A percentile compares a stretch with the other conserved stretches of the same genome.
These are phyloP conservation scores for Pseudonectria buxi DNA, from an alignment of 2,329 filamentous ascomycete genomes.

Conservation along the genomic window DNA sequence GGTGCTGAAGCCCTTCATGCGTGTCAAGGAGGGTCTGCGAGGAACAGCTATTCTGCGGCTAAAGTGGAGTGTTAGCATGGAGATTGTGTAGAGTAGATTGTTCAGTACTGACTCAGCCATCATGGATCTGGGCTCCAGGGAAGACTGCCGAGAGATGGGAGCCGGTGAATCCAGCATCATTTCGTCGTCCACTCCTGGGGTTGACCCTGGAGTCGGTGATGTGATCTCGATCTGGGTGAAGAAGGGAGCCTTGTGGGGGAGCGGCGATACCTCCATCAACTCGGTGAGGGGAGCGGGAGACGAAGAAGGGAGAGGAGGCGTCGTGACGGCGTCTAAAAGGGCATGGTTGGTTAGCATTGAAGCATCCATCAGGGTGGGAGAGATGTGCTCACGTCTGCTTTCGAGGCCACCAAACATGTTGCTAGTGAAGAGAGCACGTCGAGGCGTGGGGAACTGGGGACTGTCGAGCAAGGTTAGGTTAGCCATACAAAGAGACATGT, in stretches of 20 bases:
- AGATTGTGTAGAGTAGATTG: conserved; percentile 10
- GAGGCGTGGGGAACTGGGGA: conserved; percentile 35
- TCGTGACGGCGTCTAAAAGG: conserved; percentile 64
- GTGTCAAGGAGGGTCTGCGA: conserved; percentile 66
- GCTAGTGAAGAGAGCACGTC: conserved; percentile 35
- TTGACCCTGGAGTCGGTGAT: conserved; percentile 61
- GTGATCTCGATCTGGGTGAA: conserved; percentile 58
- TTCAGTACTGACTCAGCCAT: conserved; percentile 45
- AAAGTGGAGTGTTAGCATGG: conserved; percentile 20
- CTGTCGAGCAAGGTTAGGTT: conserved; percentile 23
- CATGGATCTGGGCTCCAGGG: conserved; percentile 43
- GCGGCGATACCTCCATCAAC: conserved; percentile 86
- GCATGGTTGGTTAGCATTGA: conserved; percentile 14
- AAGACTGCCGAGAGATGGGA: conserved; percentile 38
- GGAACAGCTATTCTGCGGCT: conserved; percentile 63
- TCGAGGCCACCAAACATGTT: conserved; percentile 31
- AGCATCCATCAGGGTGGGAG: conserved; percentile 1
- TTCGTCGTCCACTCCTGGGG: conserved; percentile 37
- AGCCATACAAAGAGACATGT: conserved; percentile 9
- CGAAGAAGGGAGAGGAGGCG: conserved; percentile 75
- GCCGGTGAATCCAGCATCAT: conserved; percentile 53
- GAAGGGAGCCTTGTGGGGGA: conserved; percentile 79
- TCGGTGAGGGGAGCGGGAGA: conserved; percentile 69
- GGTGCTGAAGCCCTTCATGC: conserved; percentile 68
- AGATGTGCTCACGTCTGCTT: conserved; percentile 25